phyloP scores from a whole-genome alignment of 805 yeast species.

The Monosporozyma unispora region DNA sequence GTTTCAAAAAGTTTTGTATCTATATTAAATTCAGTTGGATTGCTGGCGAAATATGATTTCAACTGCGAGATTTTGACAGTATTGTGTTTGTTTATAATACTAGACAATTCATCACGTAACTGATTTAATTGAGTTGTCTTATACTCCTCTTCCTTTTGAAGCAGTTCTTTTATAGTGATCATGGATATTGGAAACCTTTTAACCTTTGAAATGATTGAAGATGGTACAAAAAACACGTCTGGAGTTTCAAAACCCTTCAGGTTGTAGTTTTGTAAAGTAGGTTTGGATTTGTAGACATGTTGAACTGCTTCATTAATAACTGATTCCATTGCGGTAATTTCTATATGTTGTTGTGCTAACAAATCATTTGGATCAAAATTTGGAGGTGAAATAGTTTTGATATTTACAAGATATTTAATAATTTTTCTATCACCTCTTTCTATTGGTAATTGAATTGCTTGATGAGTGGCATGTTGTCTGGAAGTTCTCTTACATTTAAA shows the following conservation, averaged over 20 bases:
- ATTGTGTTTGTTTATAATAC: not conserved
- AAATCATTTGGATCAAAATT: not conserved
- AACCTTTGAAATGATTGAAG: not conserved
- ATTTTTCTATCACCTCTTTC: not conserved
- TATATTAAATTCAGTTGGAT: not conserved
- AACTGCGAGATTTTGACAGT: not conserved
- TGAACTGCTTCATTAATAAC: not conserved
- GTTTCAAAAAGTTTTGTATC: not conserved
- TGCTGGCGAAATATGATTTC: not conserved
- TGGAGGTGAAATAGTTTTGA: not conserved
- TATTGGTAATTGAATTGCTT: not conserved
- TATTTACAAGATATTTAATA: not conserved
- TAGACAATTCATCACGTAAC: not conserved
- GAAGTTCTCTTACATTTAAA: not conserved
- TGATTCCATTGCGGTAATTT: not conserved
- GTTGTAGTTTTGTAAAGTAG: not conserved
- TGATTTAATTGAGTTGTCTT: not conserved
- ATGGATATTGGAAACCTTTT: not conserved
- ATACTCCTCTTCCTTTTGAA: not conserved
- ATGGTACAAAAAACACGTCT: not conserved
- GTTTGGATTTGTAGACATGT: not conserved
- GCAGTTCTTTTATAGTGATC: not conserved
- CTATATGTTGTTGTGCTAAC: not conserved
- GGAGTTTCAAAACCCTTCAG: not conserved
- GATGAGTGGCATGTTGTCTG: not conserved